These are phyloP conservation scores for Fomitiporia mediterranea DNA, from an alignment of 1,284 basidiomycete species.

Conservation along the genomic window DNA sequence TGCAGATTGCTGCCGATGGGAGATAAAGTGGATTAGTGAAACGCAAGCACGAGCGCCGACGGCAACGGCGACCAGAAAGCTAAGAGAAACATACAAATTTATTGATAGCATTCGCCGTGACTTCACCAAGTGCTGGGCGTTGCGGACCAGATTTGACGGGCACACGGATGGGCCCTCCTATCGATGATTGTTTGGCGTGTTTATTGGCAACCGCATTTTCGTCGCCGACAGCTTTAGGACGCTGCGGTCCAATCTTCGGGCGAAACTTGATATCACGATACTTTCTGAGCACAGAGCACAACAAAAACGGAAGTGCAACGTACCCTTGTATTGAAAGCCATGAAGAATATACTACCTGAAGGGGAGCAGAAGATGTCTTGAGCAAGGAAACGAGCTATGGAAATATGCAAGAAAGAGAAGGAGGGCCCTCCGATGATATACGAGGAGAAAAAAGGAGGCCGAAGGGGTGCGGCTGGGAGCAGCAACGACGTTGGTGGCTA, in stretches of 20 bases:
- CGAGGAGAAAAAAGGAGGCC: constrained; percentile 15
- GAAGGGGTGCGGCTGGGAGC: constrained; percentile 24
- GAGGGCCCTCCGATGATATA: constrained; percentile 23
- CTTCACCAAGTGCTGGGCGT: constrained; percentile 66
- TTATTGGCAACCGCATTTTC: constrained; percentile 56
- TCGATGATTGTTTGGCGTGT: constrained; percentile 56
- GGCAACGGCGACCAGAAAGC: not conserved
- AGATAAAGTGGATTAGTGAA: not conserved
- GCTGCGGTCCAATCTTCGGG: constrained; percentile 39
- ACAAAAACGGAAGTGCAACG: not conserved
- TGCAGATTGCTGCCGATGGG: constrained; percentile 20
- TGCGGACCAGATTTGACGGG: constrained; percentile 33
- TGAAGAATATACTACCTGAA: constrained; percentile 5
- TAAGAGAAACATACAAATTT: constrained; percentile 52
- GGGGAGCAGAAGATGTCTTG: not conserved
- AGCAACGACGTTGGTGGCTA: constrained; percentile 12
- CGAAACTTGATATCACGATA: constrained; percentile 29
- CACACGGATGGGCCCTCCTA: constrained; percentile 41
- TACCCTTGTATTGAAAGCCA: constrained; percentile 20
- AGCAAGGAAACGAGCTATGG: constrained; percentile 11
- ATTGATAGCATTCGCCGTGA: constrained; percentile 66
- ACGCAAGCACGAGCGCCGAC: not conserved
- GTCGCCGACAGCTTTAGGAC: constrained; percentile 57
- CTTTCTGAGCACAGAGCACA: not conserved
- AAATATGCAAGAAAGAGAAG: constrained; percentile 31